Conservation (phyloP, 169 alveolate genomes). For the Eimeria necatrix region DNA sequence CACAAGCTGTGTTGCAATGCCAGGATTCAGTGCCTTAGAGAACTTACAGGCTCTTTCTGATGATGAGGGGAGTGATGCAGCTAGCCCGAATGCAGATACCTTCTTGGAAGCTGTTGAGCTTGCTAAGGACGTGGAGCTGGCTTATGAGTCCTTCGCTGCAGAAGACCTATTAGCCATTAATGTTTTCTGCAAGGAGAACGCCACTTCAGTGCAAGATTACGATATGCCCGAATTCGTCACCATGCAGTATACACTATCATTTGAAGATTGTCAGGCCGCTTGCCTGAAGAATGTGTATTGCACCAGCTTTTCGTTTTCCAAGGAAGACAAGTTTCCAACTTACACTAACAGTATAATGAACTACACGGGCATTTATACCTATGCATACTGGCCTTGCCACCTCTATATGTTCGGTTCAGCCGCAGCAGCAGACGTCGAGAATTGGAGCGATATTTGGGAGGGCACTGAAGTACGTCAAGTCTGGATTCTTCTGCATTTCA, state of each 20-base stretch:
- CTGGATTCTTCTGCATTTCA: not conserved
- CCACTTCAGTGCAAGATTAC: constrained; percentile 30
- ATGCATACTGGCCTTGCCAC: constrained; percentile 66
- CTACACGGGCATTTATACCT: constrained; percentile 74
- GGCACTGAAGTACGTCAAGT: constrained; percentile 52
- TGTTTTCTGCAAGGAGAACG: constrained; percentile 68
- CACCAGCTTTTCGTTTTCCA: constrained; percentile 72
- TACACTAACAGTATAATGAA: constrained; percentile 67
- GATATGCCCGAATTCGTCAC: constrained; percentile 78
- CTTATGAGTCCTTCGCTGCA: constrained; percentile 24
- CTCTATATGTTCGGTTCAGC: constrained; percentile 75
- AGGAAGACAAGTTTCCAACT: constrained; percentile 56
- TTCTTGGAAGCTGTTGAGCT: constrained; percentile 66
- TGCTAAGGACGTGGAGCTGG: constrained; percentile 61
- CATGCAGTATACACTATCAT: constrained; percentile 53
- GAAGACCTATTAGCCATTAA: constrained; percentile 38
- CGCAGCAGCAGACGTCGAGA: constrained; percentile 55
- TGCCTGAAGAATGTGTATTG: constrained; percentile 79
- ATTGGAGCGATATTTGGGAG: constrained; percentile 39
- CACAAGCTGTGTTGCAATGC: constrained; percentile 77
- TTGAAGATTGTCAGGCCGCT: constrained; percentile 51
- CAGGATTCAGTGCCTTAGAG: constrained; percentile 74
- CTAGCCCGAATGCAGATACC: constrained; percentile 15
- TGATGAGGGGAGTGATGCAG: constrained; percentile 26
- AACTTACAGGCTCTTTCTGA: constrained; percentile 43